Evolutionary conservation across 2,329 filamentous ascomycete genomes (phyloP), one percentile per base, ranked within the genome.

Genomic region (Catunica adiposa): DNA sequence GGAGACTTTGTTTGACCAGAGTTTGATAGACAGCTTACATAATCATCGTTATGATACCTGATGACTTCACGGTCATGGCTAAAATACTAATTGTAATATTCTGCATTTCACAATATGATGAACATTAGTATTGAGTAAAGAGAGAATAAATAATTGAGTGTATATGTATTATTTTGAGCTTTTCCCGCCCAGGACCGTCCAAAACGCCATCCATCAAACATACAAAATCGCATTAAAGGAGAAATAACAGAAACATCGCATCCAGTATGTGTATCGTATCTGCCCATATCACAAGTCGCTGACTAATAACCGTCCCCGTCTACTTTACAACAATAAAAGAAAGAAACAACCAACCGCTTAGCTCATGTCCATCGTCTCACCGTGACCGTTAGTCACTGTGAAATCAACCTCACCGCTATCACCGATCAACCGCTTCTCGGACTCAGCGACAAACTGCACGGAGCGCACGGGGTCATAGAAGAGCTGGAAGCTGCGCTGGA

Each of bases 381-480:
- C 82, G 63, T 78, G 75, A 2, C 71, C 73, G 60, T 76, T 76
- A 1, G 73, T 65, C 20, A 72, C 70, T 15, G 75, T 67, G 64
- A 97, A 81, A 59, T 82, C 85, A 26, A 95, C 90, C 23, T 72
- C 74, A 25, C 92, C 92, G 59, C 84, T 80, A 60, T 95, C 83
- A 60, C 89, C 87, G 67, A 98, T 96, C 61, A 98, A 81, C 42
- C 89, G 80, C 73, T 89, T 90, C 73, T 97, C 92, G 59, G 84
- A 94, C 61, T 94, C 86, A 57, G 77, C 71, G 47, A 98, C 88
- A 64, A 97, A 96, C 69, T 87, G 86, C 63, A 94, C 85, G 68
- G 89, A 96, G 62, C 92, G 78, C 51, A 73, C 73, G 1, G 89
- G 84, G 67, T 98, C 92, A 70, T 90, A 95, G 72, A 98, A 98